phyloP scores from a whole-genome alignment of 1,284 basidiomycete species.

The Coniophora puteana region DNA sequence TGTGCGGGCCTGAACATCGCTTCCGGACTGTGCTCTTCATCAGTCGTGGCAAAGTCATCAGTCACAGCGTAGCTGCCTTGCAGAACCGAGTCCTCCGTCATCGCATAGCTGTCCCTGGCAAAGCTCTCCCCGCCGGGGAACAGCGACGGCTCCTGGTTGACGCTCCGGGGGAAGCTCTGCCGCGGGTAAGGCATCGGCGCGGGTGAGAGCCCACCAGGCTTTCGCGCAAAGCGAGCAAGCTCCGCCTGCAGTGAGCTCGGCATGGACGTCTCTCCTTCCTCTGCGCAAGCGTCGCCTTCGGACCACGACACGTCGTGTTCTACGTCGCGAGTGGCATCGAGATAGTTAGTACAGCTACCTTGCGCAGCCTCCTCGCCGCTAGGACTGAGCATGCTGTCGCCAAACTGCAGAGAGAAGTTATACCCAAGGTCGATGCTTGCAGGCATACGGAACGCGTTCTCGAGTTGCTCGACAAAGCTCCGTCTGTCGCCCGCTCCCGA shows the following conservation, averaged over 20 bases:
- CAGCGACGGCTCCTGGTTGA: slow-evolving; percentile 18
- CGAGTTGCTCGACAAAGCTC: slow-evolving; percentile 82
- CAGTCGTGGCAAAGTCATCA: too few relatives aligned
- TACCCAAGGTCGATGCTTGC: slow-evolving; percentile 57
- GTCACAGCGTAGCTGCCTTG: too few relatives aligned
- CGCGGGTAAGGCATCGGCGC: too few relatives aligned
- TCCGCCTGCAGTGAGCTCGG: slow-evolving; percentile 22
- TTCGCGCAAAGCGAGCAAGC: slow-evolving; percentile 19
- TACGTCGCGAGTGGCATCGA: too few relatives aligned
- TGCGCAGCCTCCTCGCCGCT: too few relatives aligned
- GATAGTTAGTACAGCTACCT: too few relatives aligned
- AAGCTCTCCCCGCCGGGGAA: slow-evolving; percentile 18
- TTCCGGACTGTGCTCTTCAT: too few relatives aligned
- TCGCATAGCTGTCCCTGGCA: slow-evolving; percentile 6
- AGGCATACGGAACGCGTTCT: slow-evolving; percentile 74
- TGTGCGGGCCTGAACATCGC: too few relatives aligned
- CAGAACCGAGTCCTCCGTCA: slow-evolving; percentile 21
- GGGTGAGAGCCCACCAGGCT: slow-evolving; percentile 10
- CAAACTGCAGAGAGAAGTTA: slow-evolving; percentile 35
- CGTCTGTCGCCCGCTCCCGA: slow-evolving; percentile 62
- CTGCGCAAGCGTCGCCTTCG: too few relatives aligned
- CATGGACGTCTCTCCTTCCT: too few relatives aligned
- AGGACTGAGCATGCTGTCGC: too few relatives aligned
- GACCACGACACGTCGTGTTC: too few relatives aligned
- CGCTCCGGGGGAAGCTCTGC: slow-evolving; percentile 18